Percentiles rank a stretch among this genome's conserved stretches.
phyloP scores from a whole-genome alignment of 176 grass and related monocot genomes.

The Bromus sterilis region DNA sequence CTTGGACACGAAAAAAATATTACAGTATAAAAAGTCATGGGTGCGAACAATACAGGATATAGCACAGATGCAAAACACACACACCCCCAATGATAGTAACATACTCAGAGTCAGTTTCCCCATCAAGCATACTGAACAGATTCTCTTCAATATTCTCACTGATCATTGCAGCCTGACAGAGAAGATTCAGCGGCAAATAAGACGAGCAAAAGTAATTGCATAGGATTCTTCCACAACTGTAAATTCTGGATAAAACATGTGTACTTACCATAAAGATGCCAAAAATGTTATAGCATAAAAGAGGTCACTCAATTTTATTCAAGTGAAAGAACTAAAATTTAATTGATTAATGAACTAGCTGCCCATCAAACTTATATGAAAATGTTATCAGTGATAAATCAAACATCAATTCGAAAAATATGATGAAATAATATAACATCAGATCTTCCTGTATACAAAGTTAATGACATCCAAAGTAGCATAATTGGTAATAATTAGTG shows the following conservation, averaged over 20 bases:
- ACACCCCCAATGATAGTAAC: slow-evolving; percentile 20
- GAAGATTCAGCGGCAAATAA: slow-evolving; percentile 13
- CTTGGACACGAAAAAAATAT: neutral
- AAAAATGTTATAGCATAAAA: neutral
- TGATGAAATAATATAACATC: neutral
- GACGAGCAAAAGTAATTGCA: neutral
- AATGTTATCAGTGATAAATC: neutral
- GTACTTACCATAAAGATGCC: neutral
- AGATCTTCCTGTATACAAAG: neutral
- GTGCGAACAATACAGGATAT: neutral
- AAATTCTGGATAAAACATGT: neutral
- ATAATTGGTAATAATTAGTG: neutral
- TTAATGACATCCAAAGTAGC: slow-evolving; percentile 17
- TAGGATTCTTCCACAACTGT: neutral
- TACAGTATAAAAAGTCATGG: neutral
- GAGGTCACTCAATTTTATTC: neutral
- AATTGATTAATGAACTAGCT: neutral
- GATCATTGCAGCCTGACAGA: slow-evolving; percentile 72
- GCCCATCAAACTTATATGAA: neutral
- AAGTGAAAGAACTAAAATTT: neutral
- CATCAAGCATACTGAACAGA: slow-evolving; percentile 94
- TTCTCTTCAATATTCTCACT: slow-evolving; percentile 89
- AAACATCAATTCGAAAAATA: neutral
- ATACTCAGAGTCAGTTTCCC: slow-evolving; percentile 97
- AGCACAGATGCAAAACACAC: slow-evolving; percentile 3